Evolutionary conservation across 495 filamentous ascomycete genomes (phyloP), one percentile per base, ranked within the genome.

Genomic region (Neurospora sp.): DNA sequence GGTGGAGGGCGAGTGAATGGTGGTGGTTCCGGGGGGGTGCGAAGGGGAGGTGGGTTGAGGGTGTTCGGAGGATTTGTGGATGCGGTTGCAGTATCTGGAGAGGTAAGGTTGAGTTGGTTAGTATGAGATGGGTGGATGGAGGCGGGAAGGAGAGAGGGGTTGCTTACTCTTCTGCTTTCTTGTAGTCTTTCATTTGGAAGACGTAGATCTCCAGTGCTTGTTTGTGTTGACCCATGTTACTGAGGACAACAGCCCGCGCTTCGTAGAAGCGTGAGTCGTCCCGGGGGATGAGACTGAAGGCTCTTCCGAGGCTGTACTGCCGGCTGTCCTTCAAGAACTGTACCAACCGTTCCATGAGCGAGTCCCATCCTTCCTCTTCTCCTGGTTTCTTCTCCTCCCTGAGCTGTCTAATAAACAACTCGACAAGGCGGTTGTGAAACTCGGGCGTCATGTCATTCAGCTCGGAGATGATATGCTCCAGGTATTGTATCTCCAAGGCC

Each of bases 191-290:
- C 72, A 99, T 86, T 76, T 95, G 94, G 83, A 97, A 99, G 14
- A 98, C 94, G 78, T 97, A 99, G 35, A 98, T 97, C 80, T 94
- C 91, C 27, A 99, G 82, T 0, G 96, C 95, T 79, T 97, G 93
- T 78, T 93, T 92, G 82, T 99, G 94, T 72, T 94, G 92, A 10
- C 92, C 94, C 93, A 99, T 97, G 76, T 96, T 96, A 80, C 93
- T 94, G 39, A 98, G 89, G 10, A 98, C 90, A 40, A 98, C 91
- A 27, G 96, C 96, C 70, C 94, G 90, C 5, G 93, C 91, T 80
- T 98, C 96, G 82, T 91, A 97, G 79, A 96, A 96, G 16, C 89
- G 85, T 1, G 94, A 88, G 80, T 97, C 93, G 72, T 97, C 92
- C 71, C 89, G 87, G 59, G 93, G 91, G 35, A 98, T 86, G 75